These are phyloP conservation scores for Thermochaetoides thermophila DNA, from an alignment of 495 filamentous ascomycete genomes.

Conservation along the genomic window DNA sequence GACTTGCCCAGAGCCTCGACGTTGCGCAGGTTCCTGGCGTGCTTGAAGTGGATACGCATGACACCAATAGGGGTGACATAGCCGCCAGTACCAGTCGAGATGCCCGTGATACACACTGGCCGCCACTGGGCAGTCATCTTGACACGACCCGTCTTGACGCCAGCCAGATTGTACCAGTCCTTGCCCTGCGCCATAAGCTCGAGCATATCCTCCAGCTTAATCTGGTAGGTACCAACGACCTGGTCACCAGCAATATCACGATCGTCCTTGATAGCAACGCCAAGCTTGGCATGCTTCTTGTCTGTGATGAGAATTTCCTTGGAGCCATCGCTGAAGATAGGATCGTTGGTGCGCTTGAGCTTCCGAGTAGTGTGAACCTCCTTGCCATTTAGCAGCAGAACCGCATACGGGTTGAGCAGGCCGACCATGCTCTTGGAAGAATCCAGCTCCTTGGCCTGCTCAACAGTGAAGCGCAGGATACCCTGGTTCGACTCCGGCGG, in stretches of 20 bases:
- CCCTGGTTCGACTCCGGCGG: constrained; percentile 82
- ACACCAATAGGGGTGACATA: constrained; percentile 90
- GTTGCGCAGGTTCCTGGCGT: constrained; percentile 70
- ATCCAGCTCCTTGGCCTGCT: constrained; percentile 93
- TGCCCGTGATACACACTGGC: constrained; percentile 71
- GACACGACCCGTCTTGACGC: constrained; percentile 65
- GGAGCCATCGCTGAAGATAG: constrained; percentile 76
- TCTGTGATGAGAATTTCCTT: constrained; percentile 93
- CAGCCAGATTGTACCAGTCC: constrained; percentile 86
- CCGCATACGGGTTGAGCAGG: constrained; percentile 76
- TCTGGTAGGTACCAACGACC: constrained; percentile 78
- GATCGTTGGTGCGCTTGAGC: constrained; percentile 91
- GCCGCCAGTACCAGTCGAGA: constrained; percentile 60
- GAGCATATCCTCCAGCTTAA: constrained; percentile 85
- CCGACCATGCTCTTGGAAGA: constrained; percentile 79
- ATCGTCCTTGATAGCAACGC: constrained; percentile 88
- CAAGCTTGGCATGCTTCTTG: constrained; percentile 74
- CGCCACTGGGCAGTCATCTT: constrained; percentile 91
- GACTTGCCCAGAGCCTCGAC: constrained; percentile 93
- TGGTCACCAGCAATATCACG: constrained; percentile 72
- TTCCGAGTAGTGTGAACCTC: constrained; percentile 73
- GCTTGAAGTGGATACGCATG: constrained; percentile 83
- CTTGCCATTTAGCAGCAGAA: constrained; percentile 77
- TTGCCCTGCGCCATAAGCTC: constrained; percentile 83
- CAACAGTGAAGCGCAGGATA: constrained; percentile 81